These are phyloP conservation scores for Neurospora sp. DNA, from an alignment of 495 filamentous ascomycete species.

Conservation along the genomic window DNA sequence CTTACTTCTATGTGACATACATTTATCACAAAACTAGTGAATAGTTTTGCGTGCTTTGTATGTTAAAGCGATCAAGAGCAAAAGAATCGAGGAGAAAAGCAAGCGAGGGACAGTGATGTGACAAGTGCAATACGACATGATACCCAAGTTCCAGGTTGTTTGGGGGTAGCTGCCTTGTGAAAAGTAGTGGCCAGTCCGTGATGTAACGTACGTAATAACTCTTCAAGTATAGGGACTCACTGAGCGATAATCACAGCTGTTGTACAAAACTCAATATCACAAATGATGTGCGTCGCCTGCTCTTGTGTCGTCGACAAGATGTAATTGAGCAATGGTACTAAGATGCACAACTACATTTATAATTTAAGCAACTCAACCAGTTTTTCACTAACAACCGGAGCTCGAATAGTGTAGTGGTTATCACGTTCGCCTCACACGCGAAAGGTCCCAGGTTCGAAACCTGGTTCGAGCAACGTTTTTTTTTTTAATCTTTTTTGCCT, in stretches of 20 bases:
- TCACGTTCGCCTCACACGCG: neutral
- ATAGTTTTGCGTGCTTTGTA: neutral
- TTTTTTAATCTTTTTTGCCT: neutral
- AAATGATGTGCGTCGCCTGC: too few relatives aligned
- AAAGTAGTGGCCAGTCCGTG: neutral
- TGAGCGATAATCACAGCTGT: too few relatives aligned
- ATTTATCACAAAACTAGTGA: neutral
- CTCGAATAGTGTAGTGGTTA: constrained; percentile 1
- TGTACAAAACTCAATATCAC: neutral
- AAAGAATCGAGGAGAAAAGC: neutral
- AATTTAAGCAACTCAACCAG: neutral
- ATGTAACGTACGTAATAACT: neutral
- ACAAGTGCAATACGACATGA: neutral
- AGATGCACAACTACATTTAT: too few relatives aligned
- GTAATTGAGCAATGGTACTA: neutral
- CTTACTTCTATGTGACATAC: neutral
- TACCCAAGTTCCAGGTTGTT: neutral
- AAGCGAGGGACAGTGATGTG: neutral
- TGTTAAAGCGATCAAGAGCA: neutral
- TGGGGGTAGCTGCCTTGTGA: neutral
- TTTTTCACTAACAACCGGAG: neutral
- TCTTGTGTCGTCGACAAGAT: neutral
- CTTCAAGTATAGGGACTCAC: too few relatives aligned
- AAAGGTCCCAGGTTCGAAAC: constrained; percentile 1
- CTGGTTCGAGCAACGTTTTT: neutral